Evolutionary conservation across 2,329 filamentous ascomycete species (phyloP).

Genomic region (Exophiala xenobiotica): DNA sequence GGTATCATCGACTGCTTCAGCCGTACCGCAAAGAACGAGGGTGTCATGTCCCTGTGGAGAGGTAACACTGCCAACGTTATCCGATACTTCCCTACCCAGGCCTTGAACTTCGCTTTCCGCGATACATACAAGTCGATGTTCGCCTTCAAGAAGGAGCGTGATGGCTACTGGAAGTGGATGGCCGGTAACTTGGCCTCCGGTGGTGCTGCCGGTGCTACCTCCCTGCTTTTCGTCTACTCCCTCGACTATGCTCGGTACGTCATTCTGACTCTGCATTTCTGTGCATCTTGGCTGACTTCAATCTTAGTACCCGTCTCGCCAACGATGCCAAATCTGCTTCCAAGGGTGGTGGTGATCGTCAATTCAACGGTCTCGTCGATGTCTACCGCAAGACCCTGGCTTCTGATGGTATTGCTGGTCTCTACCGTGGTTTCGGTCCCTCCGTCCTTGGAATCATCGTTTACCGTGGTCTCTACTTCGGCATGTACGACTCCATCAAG

Average conservation of each 20-base stretch:
- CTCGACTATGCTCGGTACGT: conserved; percentile 84
- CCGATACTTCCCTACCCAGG: conserved; percentile 99
- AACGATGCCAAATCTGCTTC: conserved; percentile 99
- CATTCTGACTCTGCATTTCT: background rate
- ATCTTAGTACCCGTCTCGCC: conserved; percentile 89
- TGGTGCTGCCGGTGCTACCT: conserved; percentile 99
- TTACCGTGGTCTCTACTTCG: conserved; percentile 99
- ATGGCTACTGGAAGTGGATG: conserved; percentile 99
- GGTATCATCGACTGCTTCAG: conserved; percentile 95
- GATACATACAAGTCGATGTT: conserved; percentile 99
- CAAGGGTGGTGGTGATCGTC: conserved; percentile 85
- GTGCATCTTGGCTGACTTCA: conserved; percentile 1
- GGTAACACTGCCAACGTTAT: conserved; percentile 99
- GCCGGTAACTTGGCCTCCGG: conserved; percentile 98
- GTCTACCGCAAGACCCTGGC: conserved; percentile 99
- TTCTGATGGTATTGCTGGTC: conserved; percentile 97
- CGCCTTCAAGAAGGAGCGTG: conserved; percentile 99
- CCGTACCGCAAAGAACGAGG: conserved; percentile 85
- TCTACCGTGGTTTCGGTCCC: conserved; percentile 99
- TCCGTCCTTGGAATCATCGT: conserved; percentile 98
- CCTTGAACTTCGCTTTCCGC: conserved; percentile 99
- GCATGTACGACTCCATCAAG: conserved; percentile 99
- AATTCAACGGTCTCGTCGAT: conserved; percentile 99
- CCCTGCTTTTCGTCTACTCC: conserved; percentile 99
- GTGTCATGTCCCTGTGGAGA: conserved; percentile 94